Evolutionary conservation across 345 rosid genomes (phyloP).

Genomic region (Hypericum perforatum): DNA sequence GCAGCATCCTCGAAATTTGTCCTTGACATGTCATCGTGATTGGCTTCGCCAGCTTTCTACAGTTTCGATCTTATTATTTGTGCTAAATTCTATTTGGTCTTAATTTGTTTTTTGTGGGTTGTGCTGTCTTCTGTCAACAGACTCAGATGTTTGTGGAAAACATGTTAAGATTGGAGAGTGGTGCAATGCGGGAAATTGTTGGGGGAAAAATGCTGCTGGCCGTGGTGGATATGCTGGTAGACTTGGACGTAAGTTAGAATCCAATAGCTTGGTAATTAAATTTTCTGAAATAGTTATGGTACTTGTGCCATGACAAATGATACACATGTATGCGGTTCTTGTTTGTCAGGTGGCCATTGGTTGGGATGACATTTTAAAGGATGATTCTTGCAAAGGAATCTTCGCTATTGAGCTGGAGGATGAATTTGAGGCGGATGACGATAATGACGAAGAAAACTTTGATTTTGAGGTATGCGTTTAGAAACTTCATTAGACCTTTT

Average conservation of each 20-base stretch:
- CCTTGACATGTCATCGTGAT: too few relatives aligned
- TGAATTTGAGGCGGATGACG: slow-evolving; percentile 29
- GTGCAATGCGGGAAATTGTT: slow-evolving; percentile 59
- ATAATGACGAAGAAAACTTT: slow-evolving; percentile 16
- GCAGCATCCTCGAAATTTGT: too few relatives aligned
- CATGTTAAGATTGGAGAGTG: slow-evolving; percentile 68
- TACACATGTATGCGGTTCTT: not conserved
- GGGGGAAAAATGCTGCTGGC: slow-evolving; percentile 55
- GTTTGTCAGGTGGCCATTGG: slow-evolving; percentile 54
- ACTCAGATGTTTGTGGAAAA: slow-evolving; percentile 54
- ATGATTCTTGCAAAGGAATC: slow-evolving; percentile 64
- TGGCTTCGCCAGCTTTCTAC: not conserved
- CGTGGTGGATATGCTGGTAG: slow-evolving; percentile 69
- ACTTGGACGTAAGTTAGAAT: slow-evolving; percentile 68
- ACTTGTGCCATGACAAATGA: slow-evolving; percentile 7
- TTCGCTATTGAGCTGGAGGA: slow-evolving; percentile 82
- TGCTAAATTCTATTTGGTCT: not conserved
- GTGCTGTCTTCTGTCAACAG: slow-evolving; percentile 13
- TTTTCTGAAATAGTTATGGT: slow-evolving; percentile 1
- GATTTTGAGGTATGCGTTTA: slow-evolving; percentile 39
- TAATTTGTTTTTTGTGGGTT: not conserved
- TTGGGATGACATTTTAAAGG: slow-evolving; percentile 64
- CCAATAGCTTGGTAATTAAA: not conserved
- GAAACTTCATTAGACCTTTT: not conserved
- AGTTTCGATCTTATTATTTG: not conserved